Base-by-base conservation (phyloP, 495 filamentous ascomycete genomes). In the Podospora didyma region DNA sequence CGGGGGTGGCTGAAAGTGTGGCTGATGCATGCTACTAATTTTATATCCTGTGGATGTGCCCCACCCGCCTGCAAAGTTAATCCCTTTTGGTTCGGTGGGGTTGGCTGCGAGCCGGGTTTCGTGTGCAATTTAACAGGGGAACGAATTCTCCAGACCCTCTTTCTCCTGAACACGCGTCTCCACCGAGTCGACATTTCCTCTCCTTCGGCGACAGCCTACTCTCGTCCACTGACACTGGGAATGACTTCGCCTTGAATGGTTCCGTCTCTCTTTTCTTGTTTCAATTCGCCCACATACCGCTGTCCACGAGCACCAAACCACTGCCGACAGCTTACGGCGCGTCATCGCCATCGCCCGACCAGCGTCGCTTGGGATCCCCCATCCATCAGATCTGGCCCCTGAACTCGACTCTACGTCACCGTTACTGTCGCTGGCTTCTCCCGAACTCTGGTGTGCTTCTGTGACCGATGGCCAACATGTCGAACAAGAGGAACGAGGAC, bases 401-500 rank as follows among this genome's bases (percentile, higher is more conserved):
- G 21, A 31, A 49, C 47, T 19, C n/a, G 5, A 14, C 23, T 28
- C 22, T 5, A 5, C 35, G 11, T 24, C 21, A 44, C 10, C 12
- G 6, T 11, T 21, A 14, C 51, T 28, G 24, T 26, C 50, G 19
- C 51, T 53, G 16, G 35, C 51, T 53, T 16, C n/a, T n/a, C 2
- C 34, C 14, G 3, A 3, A 9, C 7, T 14, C 19, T n/a, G 5
- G 35, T 21, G 16, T 16, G 34, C 26, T 11, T 5, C n/a, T 14
- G 1, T 42, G 12, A 2, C 12, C 39, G 11, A 49, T 34, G 11
- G 4, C 26, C 60, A 66, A 12, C 47, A 80, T 80, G 77, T 67
- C 76, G 70, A 89, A 89, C 70, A 95, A 96, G 81, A 94, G 89
- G 74, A 84, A 86, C 62, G 90, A 96, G 64, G 88, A 90, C 63